Percentiles rank a stretch among this genome's conserved stretches.
Evolutionary conservation across 805 yeast species (phyloP).

Genomic region (Alloascoidea africana): DNA sequence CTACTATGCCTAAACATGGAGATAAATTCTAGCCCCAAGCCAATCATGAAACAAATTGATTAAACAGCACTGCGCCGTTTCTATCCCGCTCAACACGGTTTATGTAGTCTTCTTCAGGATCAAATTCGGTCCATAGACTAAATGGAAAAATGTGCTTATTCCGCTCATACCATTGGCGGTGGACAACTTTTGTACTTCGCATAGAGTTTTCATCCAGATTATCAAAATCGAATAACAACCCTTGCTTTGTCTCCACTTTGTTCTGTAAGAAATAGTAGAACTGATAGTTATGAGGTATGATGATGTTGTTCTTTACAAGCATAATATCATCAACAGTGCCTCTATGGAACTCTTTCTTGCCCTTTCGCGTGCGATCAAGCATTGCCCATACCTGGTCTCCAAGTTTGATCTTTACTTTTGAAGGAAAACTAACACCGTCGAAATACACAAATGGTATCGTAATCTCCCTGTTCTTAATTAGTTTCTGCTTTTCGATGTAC

Average conservation of each 20-base stretch:
- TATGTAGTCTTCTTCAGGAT: constrained; percentile 14
- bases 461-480: constrained; percentile 9
- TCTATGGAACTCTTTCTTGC: constrained; percentile 12
- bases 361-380: constrained; percentile 13
- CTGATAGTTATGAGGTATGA: constrained; percentile 17
- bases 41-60: constrained; percentile 2
- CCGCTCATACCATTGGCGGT: constrained; percentile 14
- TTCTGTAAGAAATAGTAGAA: constrained; percentile 12
- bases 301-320: constrained; percentile 14
- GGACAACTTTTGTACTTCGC: constrained; percentile 12
- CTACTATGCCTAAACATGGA: no score
- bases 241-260: constrained; percentile 11
- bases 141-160: constrained; percentile 17
- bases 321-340: constrained; percentile 15
- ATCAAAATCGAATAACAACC: constrained; percentile 13
- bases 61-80: constrained; percentile 8
- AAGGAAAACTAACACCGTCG: constrained; percentile 9
- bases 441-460: constrained; percentile 11
- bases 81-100: constrained; percentile 11
- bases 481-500: constrained; percentile 7
- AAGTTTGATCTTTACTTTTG: constrained; percentile 9
- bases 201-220: constrained; percentile 4
- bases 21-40: no score
- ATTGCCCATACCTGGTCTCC: constrained; percentile 15
- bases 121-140: constrained; percentile 14